Evolutionary conservation across 2,329 filamentous ascomycete genomes (phyloP).

Genomic region (Daldinia eschscholtzii): DNA sequence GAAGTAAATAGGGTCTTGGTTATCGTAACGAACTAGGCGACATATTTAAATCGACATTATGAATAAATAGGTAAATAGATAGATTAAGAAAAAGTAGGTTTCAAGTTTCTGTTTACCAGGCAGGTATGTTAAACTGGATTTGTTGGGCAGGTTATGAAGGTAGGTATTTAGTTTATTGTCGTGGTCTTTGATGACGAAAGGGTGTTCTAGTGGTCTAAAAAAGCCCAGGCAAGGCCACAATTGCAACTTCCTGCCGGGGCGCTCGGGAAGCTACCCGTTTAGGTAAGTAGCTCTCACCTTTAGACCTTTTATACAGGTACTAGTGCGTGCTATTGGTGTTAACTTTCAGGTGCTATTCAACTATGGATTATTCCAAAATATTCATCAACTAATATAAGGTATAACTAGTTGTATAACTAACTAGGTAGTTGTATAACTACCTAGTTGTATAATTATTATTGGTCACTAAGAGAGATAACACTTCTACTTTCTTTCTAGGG

Average conservation of each 20-base stretch:
- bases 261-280: slow-evolving; percentile 18
- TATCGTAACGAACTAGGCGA: slow-evolving; percentile 23
- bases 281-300: slow-evolving; percentile 19
- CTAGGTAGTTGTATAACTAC: too few relatives aligned
- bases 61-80: not conserved
- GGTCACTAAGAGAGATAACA: too few relatives aligned
- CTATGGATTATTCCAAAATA: too few relatives aligned
- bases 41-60: slow-evolving; percentile 35
- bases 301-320: not conserved
- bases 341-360: too few relatives aligned
- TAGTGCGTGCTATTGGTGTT: too few relatives aligned
- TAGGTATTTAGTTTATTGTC: not conserved
- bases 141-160: too few relatives aligned
- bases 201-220: not conserved
- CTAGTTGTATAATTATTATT: too few relatives aligned
- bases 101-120: slow-evolving; percentile 1
- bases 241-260: slow-evolving; percentile 30
- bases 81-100: not conserved
- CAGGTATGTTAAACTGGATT: not conserved
- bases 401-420: too few relatives aligned
- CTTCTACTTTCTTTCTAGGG: too few relatives aligned
- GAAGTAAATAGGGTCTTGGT: slow-evolving; percentile 9
- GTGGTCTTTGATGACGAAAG: slow-evolving; percentile 38
- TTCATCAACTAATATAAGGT: too few relatives aligned
- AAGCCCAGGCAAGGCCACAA: slow-evolving; percentile 35